phyloP scores from a whole-genome alignment of 371 early-diverging fungal genomes.

The Cokeromyces recurvatus region DNA sequence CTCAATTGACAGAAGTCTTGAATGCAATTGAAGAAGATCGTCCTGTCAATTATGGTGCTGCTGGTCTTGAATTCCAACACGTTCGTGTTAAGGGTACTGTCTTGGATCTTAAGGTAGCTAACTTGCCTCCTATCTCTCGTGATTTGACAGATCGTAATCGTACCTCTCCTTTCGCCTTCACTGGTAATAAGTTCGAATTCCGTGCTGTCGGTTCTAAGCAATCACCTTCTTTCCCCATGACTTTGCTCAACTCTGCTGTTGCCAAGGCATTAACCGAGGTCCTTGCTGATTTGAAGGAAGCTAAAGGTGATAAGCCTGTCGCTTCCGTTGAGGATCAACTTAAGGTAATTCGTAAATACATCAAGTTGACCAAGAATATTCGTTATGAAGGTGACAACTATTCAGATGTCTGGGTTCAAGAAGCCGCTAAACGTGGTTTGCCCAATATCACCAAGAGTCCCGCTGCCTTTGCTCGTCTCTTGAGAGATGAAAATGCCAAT shows the following conservation, averaged over 20 bases:
- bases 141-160: conserved; percentile 98
- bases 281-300: conserved; percentile 61
- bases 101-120: conserved; percentile 91
- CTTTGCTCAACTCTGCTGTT: conserved; percentile 90
- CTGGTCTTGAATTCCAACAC: conserved; percentile 74
- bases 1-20: conserved; percentile 91
- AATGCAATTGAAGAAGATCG: conserved; percentile 86
- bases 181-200: conserved; percentile 99
- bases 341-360: conserved; percentile 80
- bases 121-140: conserved; percentile 87
- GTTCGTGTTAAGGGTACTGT: conserved; percentile 94
- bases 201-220: conserved; percentile 98
- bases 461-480: conserved; percentile 81
- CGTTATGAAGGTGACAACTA: conserved; percentile 98
- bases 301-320: conserved; percentile 74
- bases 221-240: conserved; percentile 94
- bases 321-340: conserved; percentile 84
- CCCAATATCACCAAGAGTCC: conserved; percentile 88
- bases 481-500: conserved; percentile 60
- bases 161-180: conserved; percentile 98
- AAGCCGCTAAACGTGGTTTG: conserved; percentile 85
- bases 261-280: conserved; percentile 79
- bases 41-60: conserved; percentile 76
- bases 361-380: conserved; percentile 76
- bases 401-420: conserved; percentile 72